Evolutionary conservation across 768 basidiomycete species (phyloP).

Genomic region (Auricularia cornea): DNA sequence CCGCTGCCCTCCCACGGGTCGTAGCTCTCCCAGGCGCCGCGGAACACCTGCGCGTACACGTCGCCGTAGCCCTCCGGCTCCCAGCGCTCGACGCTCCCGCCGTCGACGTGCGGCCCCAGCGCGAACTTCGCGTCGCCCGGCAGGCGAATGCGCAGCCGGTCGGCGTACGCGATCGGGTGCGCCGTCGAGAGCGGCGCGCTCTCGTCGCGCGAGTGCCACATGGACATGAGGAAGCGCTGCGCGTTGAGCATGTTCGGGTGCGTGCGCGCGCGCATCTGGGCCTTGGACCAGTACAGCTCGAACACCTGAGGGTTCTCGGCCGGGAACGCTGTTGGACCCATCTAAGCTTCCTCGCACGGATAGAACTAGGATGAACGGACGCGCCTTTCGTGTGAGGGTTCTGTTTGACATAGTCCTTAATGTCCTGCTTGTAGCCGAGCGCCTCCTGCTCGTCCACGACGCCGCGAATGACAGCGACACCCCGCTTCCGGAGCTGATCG

Average conservation of each 20-base stretch:
- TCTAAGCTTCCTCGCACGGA: background rate
- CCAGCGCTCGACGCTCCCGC: background rate
- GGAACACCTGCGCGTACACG: background rate
- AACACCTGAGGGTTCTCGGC: slow-evolving; percentile 60
- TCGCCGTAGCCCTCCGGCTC: background rate
- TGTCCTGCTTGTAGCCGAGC: slow-evolving; percentile 34
- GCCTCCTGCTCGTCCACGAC: slow-evolving; percentile 37
- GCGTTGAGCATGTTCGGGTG: slow-evolving; percentile 51
- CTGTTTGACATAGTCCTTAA: slow-evolving; percentile 17
- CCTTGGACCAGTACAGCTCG: slow-evolving; percentile 61
- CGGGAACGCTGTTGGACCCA: slow-evolving; percentile 41
- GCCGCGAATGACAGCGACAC: slow-evolving; percentile 48
- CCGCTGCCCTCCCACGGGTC: background rate
- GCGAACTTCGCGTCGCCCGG: slow-evolving; percentile 64
- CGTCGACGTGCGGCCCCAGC: slow-evolving; percentile 44
- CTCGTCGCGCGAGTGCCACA: slow-evolving; percentile 49
- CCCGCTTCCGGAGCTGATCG: slow-evolving; percentile 39
- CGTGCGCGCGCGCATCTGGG: slow-evolving; percentile 59
- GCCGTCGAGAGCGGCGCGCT: slow-evolving; percentile 36
- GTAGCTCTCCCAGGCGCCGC: background rate
- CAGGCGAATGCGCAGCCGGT: slow-evolving; percentile 62
- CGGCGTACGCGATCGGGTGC: slow-evolving; percentile 67
- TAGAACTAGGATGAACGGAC: background rate
- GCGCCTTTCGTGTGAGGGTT: slow-evolving; percentile 18
- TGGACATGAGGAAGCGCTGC: slow-evolving; percentile 46